A percentile compares a stretch with the other conserved stretches of the same genome.
phyloP scores from a whole-genome alignment of 352 stramenopile genomes.

The Pythium plurisporium region DNA sequence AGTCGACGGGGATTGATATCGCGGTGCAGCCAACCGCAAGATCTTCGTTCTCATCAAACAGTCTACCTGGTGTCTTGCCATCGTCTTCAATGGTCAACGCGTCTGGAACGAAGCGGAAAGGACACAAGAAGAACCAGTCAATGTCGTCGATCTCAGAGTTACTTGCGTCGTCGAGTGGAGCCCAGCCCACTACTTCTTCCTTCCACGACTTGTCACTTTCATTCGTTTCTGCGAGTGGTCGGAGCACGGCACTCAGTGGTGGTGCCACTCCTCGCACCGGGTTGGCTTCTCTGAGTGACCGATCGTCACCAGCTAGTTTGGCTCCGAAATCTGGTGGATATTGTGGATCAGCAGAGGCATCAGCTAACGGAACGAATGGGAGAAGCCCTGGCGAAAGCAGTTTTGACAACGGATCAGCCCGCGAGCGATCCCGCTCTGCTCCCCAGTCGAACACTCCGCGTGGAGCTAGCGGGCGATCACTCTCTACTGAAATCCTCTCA shows the following conservation, averaged over 20 bases:
- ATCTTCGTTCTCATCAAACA: slow-evolving; percentile 25
- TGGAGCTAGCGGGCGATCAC: neutral
- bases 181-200: slow-evolving; percentile 30
- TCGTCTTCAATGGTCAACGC: slow-evolving; percentile 27
- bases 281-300: slow-evolving; percentile 64
- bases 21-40: neutral
- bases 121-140: slow-evolving; percentile 87
- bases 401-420: slow-evolving; percentile 19
- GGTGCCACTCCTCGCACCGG: slow-evolving; percentile 60
- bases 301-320: slow-evolving; percentile 12
- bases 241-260: slow-evolving; percentile 41
- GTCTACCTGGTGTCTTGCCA: slow-evolving; percentile 28
- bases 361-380: slow-evolving; percentile 8
- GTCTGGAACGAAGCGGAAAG: slow-evolving; percentile 47
- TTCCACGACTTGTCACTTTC: slow-evolving; percentile 58
- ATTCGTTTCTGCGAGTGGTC: slow-evolving; percentile 26
- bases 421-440: slow-evolving; percentile 54
- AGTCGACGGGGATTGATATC: neutral
- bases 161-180: slow-evolving; percentile 34
- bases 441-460: slow-evolving; percentile 30
- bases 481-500: slow-evolving; percentile 16
- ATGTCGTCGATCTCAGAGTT: slow-evolving; percentile 88
- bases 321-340: neutral
- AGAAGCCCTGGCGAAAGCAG: slow-evolving; percentile 13
- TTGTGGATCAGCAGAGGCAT: neutral